phyloP scores from a whole-genome alignment of 108 stramenopile species.

The Cyclostephanos invisitatus region DNA sequence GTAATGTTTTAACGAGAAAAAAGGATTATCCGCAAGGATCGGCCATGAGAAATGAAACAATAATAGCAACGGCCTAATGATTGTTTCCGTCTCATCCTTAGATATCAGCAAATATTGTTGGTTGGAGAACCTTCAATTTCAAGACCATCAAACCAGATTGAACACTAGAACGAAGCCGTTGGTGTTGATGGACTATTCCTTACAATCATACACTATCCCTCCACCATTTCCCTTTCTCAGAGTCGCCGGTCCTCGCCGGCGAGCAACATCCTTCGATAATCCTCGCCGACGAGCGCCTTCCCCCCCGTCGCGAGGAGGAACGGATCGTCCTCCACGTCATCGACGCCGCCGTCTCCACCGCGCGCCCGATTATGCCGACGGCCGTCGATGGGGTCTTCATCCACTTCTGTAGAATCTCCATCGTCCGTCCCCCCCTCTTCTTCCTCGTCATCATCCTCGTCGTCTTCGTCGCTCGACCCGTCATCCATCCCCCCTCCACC shows the following conservation, averaged over 20 bases:
- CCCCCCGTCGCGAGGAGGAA: slow-evolving; percentile 84
- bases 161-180: too few species aligned
- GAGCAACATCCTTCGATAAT: slow-evolving; percentile 74
- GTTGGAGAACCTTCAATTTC: too few species aligned
- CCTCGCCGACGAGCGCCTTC: slow-evolving; percentile 74
- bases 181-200: too few species aligned
- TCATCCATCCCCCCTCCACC: slow-evolving; percentile 16
- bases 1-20: too few species aligned
- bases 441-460: slow-evolving; percentile 35
- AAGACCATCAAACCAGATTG: too few species aligned
- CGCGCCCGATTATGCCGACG: slow-evolving; percentile 9
- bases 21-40: too few species aligned
- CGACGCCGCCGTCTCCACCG: slow-evolving; percentile 11
- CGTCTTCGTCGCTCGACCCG: slow-evolving; percentile 13
- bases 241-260: slow-evolving; percentile 26
- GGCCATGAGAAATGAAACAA: too few species aligned
- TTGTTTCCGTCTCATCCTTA: too few species aligned
- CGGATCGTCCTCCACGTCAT: slow-evolving; percentile 74
- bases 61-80: too few species aligned
- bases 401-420: slow-evolving; percentile 7
- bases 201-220: too few species aligned
- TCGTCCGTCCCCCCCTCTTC: slow-evolving; percentile 30
- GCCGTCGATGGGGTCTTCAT: slow-evolving; percentile 20
- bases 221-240: not conserved
- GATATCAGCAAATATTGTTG: too few species aligned